Percentiles rank a stretch among this genome's conserved stretches.
phyloP scores from a whole-genome alignment of 2,329 filamentous ascomycete genomes.

The Cryphonectria japonica region DNA sequence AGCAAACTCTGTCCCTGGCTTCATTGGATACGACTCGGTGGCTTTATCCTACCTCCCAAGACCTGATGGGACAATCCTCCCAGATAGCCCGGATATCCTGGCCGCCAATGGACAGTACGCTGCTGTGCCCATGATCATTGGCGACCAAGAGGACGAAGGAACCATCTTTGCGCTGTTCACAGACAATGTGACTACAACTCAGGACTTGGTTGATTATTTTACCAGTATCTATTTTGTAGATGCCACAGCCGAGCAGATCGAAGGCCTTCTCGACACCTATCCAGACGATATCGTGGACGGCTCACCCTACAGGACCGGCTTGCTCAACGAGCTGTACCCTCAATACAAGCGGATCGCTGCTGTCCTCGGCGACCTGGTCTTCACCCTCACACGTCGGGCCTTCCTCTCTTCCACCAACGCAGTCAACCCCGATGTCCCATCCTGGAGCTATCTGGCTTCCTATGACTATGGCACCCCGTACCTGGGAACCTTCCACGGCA shows the following conservation, averaged over 20 bases:
- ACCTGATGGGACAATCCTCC: slow-evolving; percentile 68
- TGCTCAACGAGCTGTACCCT: slow-evolving; percentile 73
- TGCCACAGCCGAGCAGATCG: slow-evolving; percentile 55
- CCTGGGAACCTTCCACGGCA: slow-evolving; percentile 76
- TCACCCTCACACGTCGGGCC: slow-evolving; percentile 70
- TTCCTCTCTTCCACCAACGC: slow-evolving; percentile 57
- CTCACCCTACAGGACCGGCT: slow-evolving; percentile 71
- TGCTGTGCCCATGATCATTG: slow-evolving; percentile 59
- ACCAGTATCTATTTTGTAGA: slow-evolving; percentile 60
- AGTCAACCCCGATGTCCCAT: slow-evolving; percentile 60
- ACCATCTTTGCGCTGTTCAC: slow-evolving; percentile 75
- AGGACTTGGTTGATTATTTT: slow-evolving; percentile 65
- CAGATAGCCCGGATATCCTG: slow-evolving; percentile 65
- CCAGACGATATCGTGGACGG: slow-evolving; percentile 58
- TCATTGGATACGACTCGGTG: slow-evolving; percentile 69
- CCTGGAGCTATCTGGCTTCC: slow-evolving; percentile 76
- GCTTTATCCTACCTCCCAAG: slow-evolving; percentile 75
- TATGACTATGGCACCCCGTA: slow-evolving; percentile 74
- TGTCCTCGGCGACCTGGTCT: slow-evolving; percentile 74
- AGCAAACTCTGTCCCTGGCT: slow-evolving; percentile 69
- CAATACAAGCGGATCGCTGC: slow-evolving; percentile 78
- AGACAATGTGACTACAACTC: slow-evolving; percentile 65
- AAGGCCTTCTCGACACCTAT: slow-evolving; percentile 65
- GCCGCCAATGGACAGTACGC: slow-evolving; percentile 52
- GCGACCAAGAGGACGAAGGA: slow-evolving; percentile 80